A percentile compares a stretch with the other conserved stretches of the same genome.
Conservation (phyloP, 2,329 filamentous ascomycete species). For the Penicillium aurantiogriseum region DNA sequence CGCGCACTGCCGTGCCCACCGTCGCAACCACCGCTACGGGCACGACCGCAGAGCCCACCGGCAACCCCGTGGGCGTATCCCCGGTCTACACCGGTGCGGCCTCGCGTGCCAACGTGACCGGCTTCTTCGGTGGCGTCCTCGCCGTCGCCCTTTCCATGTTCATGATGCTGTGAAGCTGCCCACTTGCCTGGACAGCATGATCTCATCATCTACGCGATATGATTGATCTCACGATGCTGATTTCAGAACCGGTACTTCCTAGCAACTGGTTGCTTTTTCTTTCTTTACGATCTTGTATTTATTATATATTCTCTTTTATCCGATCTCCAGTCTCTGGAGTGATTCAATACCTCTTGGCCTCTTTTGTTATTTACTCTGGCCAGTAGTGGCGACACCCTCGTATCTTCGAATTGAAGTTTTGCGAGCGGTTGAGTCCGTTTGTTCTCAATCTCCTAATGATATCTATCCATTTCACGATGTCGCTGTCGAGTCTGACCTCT, state of each 20-base stretch:
- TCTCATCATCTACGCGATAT: neutral
- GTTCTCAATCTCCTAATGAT: slow-evolving; percentile 1
- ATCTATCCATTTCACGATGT: neutral
- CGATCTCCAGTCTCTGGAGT: slow-evolving; percentile 1
- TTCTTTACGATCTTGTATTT: slow-evolving; percentile 3
- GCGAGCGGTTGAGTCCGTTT: neutral
- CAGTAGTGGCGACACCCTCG: neutral
- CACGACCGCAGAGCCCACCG: neutral
- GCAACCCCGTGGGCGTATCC: slow-evolving; percentile 10
- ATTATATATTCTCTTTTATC: slow-evolving; percentile 1
- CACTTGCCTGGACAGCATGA: slow-evolving; percentile 6
- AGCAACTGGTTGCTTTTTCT: neutral
- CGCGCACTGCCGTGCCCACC: slow-evolving; percentile 3
- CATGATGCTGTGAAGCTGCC: slow-evolving; percentile 8
- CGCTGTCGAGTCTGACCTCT: neutral
- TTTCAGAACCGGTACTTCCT: neutral
- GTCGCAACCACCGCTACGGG: slow-evolving; percentile 1
- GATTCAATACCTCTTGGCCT: slow-evolving; percentile 9
- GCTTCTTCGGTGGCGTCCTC: slow-evolving; percentile 11
- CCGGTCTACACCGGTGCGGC: slow-evolving; percentile 17
- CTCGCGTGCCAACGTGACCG: slow-evolving; percentile 1
- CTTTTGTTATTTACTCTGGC: slow-evolving; percentile 10
- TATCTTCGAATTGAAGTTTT: neutral
- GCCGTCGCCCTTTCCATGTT: slow-evolving; percentile 14
- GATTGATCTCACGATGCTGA: slow-evolving; percentile 11